Conservation (phyloP, 148 eudicot species). For the Rhododendron ferrugineum region DNA sequence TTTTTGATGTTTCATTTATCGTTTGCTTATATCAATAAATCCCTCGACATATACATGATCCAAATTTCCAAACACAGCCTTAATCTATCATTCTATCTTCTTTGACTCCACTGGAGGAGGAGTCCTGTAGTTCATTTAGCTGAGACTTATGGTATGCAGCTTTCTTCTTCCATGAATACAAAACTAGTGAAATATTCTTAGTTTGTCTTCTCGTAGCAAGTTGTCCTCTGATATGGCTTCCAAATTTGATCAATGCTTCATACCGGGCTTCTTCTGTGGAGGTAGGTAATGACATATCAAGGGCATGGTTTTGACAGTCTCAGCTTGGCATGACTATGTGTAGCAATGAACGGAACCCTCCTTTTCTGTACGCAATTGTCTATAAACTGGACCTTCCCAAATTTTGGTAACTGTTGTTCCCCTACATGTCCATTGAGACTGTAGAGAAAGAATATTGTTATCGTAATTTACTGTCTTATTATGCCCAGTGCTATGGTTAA, state of each 20-base stretch:
- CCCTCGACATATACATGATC: not conserved
- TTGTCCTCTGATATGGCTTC: not conserved
- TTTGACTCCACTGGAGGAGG: not conserved
- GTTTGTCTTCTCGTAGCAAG: not conserved
- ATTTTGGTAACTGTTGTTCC: not conserved
- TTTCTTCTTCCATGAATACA: not conserved
- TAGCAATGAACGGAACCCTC: not conserved
- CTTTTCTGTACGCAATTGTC: not conserved
- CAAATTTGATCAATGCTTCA: not conserved
- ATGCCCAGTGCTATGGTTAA: not conserved
- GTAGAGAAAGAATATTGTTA: not conserved
- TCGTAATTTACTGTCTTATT: not conserved
- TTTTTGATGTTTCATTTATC: not conserved
- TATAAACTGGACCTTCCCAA: not conserved
- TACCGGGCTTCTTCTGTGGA: too few relatives aligned
- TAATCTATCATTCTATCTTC: not conserved
- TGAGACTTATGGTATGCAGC: not conserved
- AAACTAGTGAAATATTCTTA: not conserved
- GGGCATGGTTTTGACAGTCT: not conserved
- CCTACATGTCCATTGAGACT: not conserved
- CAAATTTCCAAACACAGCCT: not conserved
- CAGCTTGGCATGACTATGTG: not conserved
- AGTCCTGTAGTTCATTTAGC: not conserved
- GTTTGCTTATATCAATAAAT: not conserved
- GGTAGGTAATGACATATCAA: too few relatives aligned